phyloP scores from a whole-genome alignment of 345 rosid genomes.

The Pugionium cornutum region DNA sequence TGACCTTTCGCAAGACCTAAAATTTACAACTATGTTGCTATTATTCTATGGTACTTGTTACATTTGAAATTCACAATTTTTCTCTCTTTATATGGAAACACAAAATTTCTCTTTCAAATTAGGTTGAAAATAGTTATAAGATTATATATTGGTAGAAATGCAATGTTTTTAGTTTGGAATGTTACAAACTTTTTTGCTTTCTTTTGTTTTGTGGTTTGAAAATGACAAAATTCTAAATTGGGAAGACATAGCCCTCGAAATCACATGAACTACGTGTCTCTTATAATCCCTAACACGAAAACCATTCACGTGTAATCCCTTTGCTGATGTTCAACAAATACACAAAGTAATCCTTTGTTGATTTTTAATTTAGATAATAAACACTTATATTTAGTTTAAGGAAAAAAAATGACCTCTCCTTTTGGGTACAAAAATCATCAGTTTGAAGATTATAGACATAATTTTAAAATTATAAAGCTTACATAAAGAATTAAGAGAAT shows the following conservation, averaged over 20 bases:
- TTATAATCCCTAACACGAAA: slow-evolving; percentile 19
- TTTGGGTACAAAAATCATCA: neutral
- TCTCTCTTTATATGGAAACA: neutral
- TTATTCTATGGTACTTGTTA: neutral
- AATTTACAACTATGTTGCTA: slow-evolving; percentile 1
- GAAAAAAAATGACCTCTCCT: no score
- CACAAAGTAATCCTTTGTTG: no score
- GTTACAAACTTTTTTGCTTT: no score
- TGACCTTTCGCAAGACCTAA: slow-evolving; percentile 18
- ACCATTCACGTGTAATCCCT: slow-evolving; percentile 27
- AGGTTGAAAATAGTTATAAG: no score
- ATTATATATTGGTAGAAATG: no score
- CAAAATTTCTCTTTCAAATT: no score
- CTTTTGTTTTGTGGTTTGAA: no score
- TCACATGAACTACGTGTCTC: slow-evolving; percentile 36
- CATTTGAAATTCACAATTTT: neutral
- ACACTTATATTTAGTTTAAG: no score
- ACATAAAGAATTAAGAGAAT: slow-evolving; percentile 34
- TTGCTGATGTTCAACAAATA: neutral
- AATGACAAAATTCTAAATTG: slow-evolving; percentile 2
- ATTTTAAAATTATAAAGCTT: neutral
- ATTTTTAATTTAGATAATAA: no score
- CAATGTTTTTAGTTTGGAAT: no score
- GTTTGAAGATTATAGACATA: neutral
- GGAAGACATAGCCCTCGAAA: neutral